These are phyloP conservation scores for Pseudonitzschia multiseries DNA, from an alignment of 108 stramenopile species.

Conservation along the genomic window DNA sequence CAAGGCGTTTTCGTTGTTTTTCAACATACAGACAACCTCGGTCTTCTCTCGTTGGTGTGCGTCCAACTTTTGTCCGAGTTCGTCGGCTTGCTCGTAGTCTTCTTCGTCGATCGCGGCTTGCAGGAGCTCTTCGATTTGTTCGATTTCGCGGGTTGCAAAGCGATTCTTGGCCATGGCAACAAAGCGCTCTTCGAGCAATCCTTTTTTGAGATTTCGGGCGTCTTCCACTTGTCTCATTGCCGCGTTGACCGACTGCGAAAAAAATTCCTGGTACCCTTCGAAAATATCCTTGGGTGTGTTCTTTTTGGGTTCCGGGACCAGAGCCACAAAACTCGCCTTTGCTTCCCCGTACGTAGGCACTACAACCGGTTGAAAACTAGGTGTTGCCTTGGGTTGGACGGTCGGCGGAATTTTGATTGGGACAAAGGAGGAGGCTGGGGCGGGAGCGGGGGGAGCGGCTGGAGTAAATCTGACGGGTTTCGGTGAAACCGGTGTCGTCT, in stretches of 20 bases:
- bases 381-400: neutral
- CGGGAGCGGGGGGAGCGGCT: neutral
- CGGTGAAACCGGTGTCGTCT: neutral
- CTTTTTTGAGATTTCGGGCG: constrained; percentile 34
- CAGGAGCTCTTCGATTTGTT: constrained; percentile 65
- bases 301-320: neutral
- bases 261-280: constrained; percentile 37
- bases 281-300: constrained; percentile 32
- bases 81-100: constrained; percentile 86
- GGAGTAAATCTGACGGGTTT: constrained; percentile 1
- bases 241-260: constrained; percentile 33
- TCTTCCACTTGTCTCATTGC: constrained; percentile 31
- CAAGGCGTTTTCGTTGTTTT: constrained; percentile 47
- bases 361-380: neutral
- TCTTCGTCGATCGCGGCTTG: constrained; percentile 76
- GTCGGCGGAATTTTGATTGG: neutral
- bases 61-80: constrained; percentile 61
- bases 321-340: neutral
- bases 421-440: neutral
- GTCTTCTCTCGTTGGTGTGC: constrained; percentile 55
- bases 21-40: constrained; percentile 48
- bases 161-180: constrained; percentile 50
- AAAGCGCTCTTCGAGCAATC: constrained; percentile 54
- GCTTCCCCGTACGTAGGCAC: neutral
- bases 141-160: constrained; percentile 58